Evolutionary conservation across 345 rosid species (phyloP).

Genomic region (Boechera stricta): DNA sequence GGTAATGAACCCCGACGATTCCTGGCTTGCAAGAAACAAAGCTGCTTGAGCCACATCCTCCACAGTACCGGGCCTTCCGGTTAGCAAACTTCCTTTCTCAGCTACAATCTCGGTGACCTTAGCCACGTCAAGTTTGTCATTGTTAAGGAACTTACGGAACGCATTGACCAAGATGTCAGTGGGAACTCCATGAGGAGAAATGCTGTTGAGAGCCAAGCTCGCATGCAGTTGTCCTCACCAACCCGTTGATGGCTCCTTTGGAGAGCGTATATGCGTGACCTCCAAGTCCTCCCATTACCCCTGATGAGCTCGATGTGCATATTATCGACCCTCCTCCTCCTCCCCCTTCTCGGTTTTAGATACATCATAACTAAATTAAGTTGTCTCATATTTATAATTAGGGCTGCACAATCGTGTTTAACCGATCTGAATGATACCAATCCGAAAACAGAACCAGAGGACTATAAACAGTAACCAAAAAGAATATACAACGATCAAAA

Average conservation of each 20-base stretch:
- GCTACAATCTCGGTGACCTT: conserved; percentile 60
- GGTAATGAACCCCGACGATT: conserved; percentile 67
- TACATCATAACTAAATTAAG: conserved; percentile 7
- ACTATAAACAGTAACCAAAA: too few species aligned
- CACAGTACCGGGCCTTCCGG: conserved; percentile 56
- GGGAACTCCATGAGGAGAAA: conserved; percentile 93
- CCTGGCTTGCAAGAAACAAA: conserved; percentile 70
- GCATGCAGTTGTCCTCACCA: conserved; percentile 67
- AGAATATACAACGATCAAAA: neutral
- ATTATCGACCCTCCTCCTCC: conserved; percentile 69
- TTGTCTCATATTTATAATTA: neutral
- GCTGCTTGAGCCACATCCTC: conserved; percentile 79
- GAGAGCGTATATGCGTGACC: conserved; percentile 72
- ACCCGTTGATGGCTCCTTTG: conserved; percentile 69
- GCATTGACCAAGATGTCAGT: conserved; percentile 77
- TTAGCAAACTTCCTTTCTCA: conserved; percentile 67
- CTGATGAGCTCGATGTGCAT: conserved; percentile 85
- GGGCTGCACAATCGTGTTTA: neutral
- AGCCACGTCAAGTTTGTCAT: conserved; percentile 48
- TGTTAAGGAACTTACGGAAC: conserved; percentile 53
- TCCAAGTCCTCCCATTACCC: conserved; percentile 77
- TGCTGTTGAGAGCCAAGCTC: conserved; percentile 73
- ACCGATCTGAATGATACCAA: neutral
- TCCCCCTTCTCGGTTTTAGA: conserved; percentile 47
- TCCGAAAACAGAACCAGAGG: neutral